Evolutionary conservation across 345 rosid species (phyloP).

Genomic region (Melastoma malabathricum): DNA sequence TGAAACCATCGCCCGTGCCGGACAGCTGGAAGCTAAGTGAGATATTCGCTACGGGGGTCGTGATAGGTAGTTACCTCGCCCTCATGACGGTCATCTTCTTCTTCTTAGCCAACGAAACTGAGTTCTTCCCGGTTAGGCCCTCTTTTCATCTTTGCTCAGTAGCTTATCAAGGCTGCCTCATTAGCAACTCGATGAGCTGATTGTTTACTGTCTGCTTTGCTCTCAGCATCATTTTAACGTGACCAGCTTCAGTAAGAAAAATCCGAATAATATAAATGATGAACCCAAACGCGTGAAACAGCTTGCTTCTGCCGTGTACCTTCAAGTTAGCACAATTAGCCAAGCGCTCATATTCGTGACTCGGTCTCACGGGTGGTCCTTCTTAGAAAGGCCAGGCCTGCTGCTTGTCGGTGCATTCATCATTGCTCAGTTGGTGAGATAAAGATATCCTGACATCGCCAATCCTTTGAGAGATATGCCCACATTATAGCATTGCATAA

Average conservation of each 20-base stretch:
- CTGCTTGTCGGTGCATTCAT: conserved; percentile 67
- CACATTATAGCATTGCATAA: background rate
- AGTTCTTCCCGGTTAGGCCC: conserved; percentile 43
- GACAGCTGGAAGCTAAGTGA: conserved; percentile 88
- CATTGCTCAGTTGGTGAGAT: conserved; percentile 42
- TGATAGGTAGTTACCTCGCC: conserved; percentile 65
- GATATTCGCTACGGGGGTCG: conserved; percentile 79
- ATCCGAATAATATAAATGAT: conserved; percentile 5
- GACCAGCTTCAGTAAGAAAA: conserved; percentile 13
- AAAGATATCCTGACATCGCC: too few relatives aligned
- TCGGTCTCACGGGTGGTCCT: conserved; percentile 57
- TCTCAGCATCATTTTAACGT: conserved; percentile 35
- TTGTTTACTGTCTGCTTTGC: background rate
- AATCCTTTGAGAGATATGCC: background rate
- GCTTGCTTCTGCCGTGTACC: conserved; percentile 51
- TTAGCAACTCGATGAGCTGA: background rate
- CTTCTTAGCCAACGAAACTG: conserved; percentile 46
- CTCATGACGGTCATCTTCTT: conserved; percentile 59
- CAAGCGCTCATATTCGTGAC: conserved; percentile 83
- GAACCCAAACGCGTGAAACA: conserved; percentile 17
- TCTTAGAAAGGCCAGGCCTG: conserved; percentile 41
- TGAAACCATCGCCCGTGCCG: conserved; percentile 76
- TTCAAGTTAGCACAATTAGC: conserved; percentile 70
- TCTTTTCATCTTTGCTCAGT: background rate
- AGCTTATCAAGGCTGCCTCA: background rate